phyloP scores from a whole-genome alignment of 2,329 filamentous ascomycete genomes.

The Talaromyces sp. region DNA sequence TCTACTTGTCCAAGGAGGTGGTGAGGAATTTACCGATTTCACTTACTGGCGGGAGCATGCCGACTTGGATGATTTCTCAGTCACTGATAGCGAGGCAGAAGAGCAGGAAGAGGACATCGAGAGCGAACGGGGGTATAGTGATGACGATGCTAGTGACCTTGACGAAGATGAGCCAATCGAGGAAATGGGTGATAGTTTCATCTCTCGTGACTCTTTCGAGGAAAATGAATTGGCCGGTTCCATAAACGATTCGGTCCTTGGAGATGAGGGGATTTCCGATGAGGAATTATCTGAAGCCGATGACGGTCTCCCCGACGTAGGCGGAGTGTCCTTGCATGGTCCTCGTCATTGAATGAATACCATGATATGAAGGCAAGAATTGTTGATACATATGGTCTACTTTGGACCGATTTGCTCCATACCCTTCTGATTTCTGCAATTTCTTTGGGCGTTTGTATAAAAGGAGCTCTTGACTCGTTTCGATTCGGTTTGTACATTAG shows the following conservation, averaged over 20 bases:
- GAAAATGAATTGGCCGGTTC: slow-evolving; percentile 47
- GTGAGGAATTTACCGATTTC: slow-evolving; percentile 95
- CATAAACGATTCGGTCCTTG: slow-evolving; percentile 25
- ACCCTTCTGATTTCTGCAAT: slow-evolving; percentile 2
- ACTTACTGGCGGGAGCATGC: slow-evolving; percentile 90
- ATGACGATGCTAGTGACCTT: slow-evolving; percentile 51
- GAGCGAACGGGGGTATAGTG: slow-evolving; percentile 43
- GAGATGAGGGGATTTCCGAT: slow-evolving; percentile 12
- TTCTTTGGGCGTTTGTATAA: slow-evolving; percentile 3
- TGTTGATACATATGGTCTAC: not conserved
- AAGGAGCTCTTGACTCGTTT: not conserved
- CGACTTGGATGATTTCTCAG: slow-evolving; percentile 83
- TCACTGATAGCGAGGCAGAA: slow-evolving; percentile 65
- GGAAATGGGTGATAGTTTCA: slow-evolving; percentile 38
- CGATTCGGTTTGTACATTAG: slow-evolving; percentile 6
- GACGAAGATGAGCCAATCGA: slow-evolving; percentile 45
- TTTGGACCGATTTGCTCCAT: not conserved
- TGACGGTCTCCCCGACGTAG: slow-evolving; percentile 38
- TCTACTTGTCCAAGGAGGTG: slow-evolving; percentile 79
- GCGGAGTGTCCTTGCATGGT: slow-evolving; percentile 18
- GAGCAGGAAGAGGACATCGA: slow-evolving; percentile 48
- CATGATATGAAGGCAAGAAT: not conserved
- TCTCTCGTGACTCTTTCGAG: slow-evolving; percentile 43
- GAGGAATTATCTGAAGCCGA: slow-evolving; percentile 26
- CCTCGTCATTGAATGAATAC: not conserved